Percentiles rank a stretch among this genome's conserved stretches.
Evolutionary conservation across 2,329 filamentous ascomycete species (phyloP).

Genomic region (Tolypocladium ovalisporum): DNA sequence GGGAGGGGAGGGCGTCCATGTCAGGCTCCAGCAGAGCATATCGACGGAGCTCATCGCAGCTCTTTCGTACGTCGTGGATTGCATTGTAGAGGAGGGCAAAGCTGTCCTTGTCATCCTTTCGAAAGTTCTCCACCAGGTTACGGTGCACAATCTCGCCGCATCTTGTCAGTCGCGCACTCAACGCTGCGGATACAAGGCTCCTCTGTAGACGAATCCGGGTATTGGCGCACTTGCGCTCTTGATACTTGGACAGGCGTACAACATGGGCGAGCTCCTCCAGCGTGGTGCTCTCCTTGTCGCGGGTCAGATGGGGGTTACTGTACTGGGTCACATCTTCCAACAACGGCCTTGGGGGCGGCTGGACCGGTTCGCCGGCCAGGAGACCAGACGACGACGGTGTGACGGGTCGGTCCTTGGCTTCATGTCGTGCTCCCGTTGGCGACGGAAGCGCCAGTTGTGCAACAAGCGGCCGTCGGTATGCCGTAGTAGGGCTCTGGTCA

Average conservation of each 20-base stretch:
- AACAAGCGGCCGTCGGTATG: slow-evolving; percentile 37
- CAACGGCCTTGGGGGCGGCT: slow-evolving; percentile 40
- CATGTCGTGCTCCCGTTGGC: slow-evolving; percentile 17
- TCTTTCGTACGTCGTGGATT: slow-evolving; percentile 68
- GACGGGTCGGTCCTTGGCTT: slow-evolving; percentile 13
- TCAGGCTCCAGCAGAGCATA: slow-evolving; percentile 65
- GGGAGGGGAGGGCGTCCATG: slow-evolving; percentile 45
- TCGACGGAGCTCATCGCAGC: slow-evolving; percentile 60
- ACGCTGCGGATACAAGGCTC: slow-evolving; percentile 62
- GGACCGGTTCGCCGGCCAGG: slow-evolving; percentile 30
- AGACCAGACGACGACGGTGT: slow-evolving; percentile 15
- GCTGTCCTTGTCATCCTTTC: slow-evolving; percentile 65
- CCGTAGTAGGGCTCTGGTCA: slow-evolving; percentile 24
- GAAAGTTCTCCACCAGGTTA: slow-evolving; percentile 68
- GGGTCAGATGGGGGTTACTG: slow-evolving; percentile 47
- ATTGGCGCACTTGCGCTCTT: slow-evolving; percentile 68
- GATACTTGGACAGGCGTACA: slow-evolving; percentile 67
- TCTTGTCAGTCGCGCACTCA: slow-evolving; percentile 63
- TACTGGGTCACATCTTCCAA: slow-evolving; percentile 57
- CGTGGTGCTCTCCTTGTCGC: slow-evolving; percentile 55
- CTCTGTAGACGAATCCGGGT: slow-evolving; percentile 64
- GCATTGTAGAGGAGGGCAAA: slow-evolving; percentile 69
- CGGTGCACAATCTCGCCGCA: slow-evolving; percentile 66
- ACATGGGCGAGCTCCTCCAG: slow-evolving; percentile 70
- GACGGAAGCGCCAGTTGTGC: slow-evolving; percentile 28